Base-by-base conservation (phyloP, 371 early-diverging fungal genomes). In the Haplosporangium sp. region DNA sequence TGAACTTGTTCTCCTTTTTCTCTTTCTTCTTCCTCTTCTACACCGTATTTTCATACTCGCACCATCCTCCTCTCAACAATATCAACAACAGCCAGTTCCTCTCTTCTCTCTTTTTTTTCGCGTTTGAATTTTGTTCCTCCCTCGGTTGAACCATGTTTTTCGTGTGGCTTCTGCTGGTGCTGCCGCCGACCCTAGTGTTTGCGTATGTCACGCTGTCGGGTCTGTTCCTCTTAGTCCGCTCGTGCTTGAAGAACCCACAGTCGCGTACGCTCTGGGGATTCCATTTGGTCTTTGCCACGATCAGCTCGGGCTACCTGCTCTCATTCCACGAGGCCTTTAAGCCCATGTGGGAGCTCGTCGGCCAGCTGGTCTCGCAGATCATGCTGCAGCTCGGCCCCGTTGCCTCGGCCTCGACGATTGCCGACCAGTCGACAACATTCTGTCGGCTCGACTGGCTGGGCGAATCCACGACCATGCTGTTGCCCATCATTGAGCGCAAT, bases 381-480 rank as follows among this genome's bases (percentile, higher is more conserved):
- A 36, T 76, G 64, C 43, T 62, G 18, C 77, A 70, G 18, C 52
- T 76, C 18, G 60, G 71, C 4, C 67, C 77, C 8, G 66, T 76
- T 41, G 65, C 38, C 56, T 72, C 9, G 51, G 64, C 14, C 57
- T 52, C 13, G 36, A 42, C n/a, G n/a, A n/a, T n/a, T n/a, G n/a
- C n/a, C n/a, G n/a, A n/a, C n/a, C n/a, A n/a, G n/a, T n/a, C n/a
- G n/a, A n/a, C n/a, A n/a, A n/a, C n/a, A n/a, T n/a, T n/a, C n/a
- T n/a, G n/a, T n/a, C n/a, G n/a, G n/a, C n/a, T n/a, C n/a, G n/a
- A 76, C 52, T 76, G 77, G 77, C 43, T 76, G 16, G 67, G 77
- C 4, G 55, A 67, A 20, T 40, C 55, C 16, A 63, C 74, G 18
- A 29, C 38, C 16, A 52, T 54, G n/a, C 52, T 76, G 11, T 46